Percentiles rank a stretch among this genome's conserved stretches.
These are phyloP conservation scores for Paramarasmius palmivorus DNA, from an alignment of 1,284 basidiomycete species.

Conservation along the genomic window DNA sequence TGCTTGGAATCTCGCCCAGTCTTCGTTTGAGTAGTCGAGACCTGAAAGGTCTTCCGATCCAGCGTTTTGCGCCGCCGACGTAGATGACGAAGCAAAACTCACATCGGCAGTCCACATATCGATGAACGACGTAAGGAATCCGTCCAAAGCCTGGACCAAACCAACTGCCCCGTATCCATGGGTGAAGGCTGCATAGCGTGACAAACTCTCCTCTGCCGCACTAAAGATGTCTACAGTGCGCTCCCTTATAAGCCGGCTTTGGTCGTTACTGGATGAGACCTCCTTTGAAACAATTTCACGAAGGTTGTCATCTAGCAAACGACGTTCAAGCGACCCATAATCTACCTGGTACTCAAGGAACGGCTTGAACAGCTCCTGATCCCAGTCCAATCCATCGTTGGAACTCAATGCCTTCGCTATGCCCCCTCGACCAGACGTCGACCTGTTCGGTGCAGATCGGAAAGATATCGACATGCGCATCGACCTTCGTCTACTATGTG, in stretches of 20 bases:
- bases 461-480: slow-evolving; percentile 75
- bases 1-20: slow-evolving; percentile 85
- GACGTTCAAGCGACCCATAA: slow-evolving; percentile 76
- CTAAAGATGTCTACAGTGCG: slow-evolving; percentile 71
- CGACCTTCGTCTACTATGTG: slow-evolving; percentile 51
- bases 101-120: slow-evolving; percentile 61
- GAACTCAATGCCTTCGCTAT: slow-evolving; percentile 26
- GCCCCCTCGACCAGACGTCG: slow-evolving; percentile 28
- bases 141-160: slow-evolving; percentile 73
- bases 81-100: slow-evolving; percentile 36
- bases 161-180: slow-evolving; percentile 82
- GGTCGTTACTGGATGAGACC: slow-evolving; percentile 45
- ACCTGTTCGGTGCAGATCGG: slow-evolving; percentile 44
- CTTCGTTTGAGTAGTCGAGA: slow-evolving; percentile 83
- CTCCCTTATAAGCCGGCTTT: slow-evolving; percentile 70
- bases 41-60: slow-evolving; percentile 63
- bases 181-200: slow-evolving; percentile 77
- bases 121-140: slow-evolving; percentile 68
- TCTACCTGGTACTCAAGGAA: slow-evolving; percentile 88
- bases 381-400: slow-evolving; percentile 69
- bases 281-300: slow-evolving; percentile 41
- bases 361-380: slow-evolving; percentile 87
- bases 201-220: slow-evolving; percentile 78
- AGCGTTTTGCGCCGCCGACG: slow-evolving; percentile 32
- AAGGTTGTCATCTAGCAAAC: slow-evolving; percentile 62